phyloP scores from a whole-genome alignment of 1,284 basidiomycete species.

The Psilocybe mexicana region DNA sequence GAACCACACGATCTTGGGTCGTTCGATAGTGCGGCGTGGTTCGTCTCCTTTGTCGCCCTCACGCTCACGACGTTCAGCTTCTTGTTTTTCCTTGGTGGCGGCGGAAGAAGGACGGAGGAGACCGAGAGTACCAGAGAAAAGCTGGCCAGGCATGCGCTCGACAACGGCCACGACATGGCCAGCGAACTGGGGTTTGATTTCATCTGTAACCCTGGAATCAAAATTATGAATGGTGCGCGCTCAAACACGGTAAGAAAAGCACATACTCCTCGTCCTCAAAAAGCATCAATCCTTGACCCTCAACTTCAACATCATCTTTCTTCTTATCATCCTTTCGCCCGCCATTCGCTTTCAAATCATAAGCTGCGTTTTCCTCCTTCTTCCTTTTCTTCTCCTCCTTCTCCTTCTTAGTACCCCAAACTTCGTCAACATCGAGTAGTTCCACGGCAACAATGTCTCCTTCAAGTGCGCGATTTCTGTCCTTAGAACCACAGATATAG shows the following conservation, averaged over 20 bases:
- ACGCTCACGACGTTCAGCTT: conserved; percentile 94
- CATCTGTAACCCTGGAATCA: conserved; percentile 84
- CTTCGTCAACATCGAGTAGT: conserved; percentile 95
- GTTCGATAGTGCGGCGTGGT: conserved; percentile 77
- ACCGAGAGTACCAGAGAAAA: conserved; percentile 97
- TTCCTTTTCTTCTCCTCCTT: conserved; percentile 99
- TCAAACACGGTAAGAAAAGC: background rate
- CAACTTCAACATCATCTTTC: conserved; percentile 99
- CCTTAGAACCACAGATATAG: conserved; percentile 98
- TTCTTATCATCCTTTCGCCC: conserved; percentile 98
- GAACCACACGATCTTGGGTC: conserved; percentile 99
- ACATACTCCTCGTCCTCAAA: conserved; percentile 96
- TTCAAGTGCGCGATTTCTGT: conserved; percentile 97
- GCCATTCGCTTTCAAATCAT: conserved; percentile 73
- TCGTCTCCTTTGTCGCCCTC: conserved; percentile 90
- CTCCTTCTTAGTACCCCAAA: conserved; percentile 99
- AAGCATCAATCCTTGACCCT: conserved; percentile 94
- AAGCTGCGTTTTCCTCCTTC: conserved; percentile 97
- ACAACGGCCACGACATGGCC: conserved; percentile 99
- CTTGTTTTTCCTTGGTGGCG: conserved; percentile 99
- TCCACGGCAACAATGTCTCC: conserved; percentile 99
- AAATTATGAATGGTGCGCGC: background rate
- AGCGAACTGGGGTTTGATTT: conserved; percentile 92
- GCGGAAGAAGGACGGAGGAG: conserved; percentile 95
- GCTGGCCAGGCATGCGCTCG: conserved; percentile 97